Percentiles rank a stretch among this genome's conserved stretches.
These are phyloP conservation scores for Microdochium paspali DNA, from an alignment of 2,329 filamentous ascomycete species.

Conservation along the genomic window DNA sequence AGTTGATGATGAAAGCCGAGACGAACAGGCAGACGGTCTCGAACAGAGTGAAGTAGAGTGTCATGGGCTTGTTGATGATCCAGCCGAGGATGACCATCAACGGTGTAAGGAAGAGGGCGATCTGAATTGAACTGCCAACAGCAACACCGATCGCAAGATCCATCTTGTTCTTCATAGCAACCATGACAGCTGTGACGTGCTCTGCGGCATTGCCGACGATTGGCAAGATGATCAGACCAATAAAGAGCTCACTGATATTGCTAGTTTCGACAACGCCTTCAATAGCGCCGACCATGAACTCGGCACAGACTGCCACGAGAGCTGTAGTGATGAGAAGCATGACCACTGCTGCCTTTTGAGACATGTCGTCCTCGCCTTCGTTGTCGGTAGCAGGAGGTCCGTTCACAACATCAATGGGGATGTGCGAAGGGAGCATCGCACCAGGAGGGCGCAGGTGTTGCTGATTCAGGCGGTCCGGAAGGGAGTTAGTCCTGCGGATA, in stretches of 20 bases:
- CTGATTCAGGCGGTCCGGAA: conserved; percentile 57
- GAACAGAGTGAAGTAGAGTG: conserved; percentile 79
- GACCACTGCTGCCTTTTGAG: conserved; percentile 47
- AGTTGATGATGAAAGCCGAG: conserved; percentile 78
- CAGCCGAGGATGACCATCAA: conserved; percentile 64
- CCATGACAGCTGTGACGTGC: conserved; percentile 61
- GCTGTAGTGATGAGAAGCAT: conserved; percentile 54
- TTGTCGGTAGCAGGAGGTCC: conserved; percentile 7
- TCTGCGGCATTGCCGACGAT: conserved; percentile 68
- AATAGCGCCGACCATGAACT: conserved; percentile 62
- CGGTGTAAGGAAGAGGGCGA: conserved; percentile 62
- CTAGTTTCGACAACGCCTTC: conserved; percentile 48
- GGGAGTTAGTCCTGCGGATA: conserved; percentile 65
- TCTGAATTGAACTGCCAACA: conserved; percentile 63
- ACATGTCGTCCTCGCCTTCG: conserved; percentile 37
- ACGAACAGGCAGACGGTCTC: conserved; percentile 84
- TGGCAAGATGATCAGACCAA: conserved; percentile 62
- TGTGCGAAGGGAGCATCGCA: conserved; percentile 36
- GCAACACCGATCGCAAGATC: conserved; percentile 65
- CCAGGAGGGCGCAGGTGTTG: conserved; percentile 35
- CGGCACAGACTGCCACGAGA: conserved; percentile 59
- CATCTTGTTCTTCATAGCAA: conserved; percentile 69
- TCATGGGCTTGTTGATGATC: conserved; percentile 59
- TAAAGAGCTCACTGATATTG: conserved; percentile 54
- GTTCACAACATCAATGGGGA: conserved; percentile 22